Conservation (phyloP, 2,329 filamentous ascomycete genomes). For the Epichloe elymi region DNA sequence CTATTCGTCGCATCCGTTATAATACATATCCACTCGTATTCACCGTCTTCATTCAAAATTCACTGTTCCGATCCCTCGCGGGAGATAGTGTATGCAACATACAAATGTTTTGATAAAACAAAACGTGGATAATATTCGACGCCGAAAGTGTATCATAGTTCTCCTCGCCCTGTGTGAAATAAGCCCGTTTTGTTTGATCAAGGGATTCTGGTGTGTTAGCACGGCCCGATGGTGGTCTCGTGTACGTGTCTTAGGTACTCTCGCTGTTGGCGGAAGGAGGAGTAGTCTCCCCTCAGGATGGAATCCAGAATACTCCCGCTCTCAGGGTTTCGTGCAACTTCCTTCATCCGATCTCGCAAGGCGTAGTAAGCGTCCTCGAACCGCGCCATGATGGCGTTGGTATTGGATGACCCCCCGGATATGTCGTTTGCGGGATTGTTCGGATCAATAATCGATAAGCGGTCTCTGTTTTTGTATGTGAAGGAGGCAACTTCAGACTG, state of each 20-base stretch:
- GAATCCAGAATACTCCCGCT: slow-evolving; percentile 46
- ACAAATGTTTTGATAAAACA: background rate
- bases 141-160: background rate
- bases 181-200: background rate
- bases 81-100: background rate
- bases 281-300: slow-evolving; percentile 69
- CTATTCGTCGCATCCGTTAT: slow-evolving; percentile 5
- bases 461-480: slow-evolving; percentile 46
- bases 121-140: background rate
- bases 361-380: slow-evolving; percentile 53
- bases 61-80: slow-evolving; percentile 3
- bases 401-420: slow-evolving; percentile 78
- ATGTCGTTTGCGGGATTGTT: slow-evolving; percentile 82
- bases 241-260: slow-evolving; percentile 44
- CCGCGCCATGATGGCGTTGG: slow-evolving; percentile 48
- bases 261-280: slow-evolving; percentile 57
- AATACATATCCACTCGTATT: slow-evolving; percentile 4
- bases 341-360: slow-evolving; percentile 44
- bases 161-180: background rate
- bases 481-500: slow-evolving; percentile 32
- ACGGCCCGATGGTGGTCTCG: slow-evolving; percentile 23
- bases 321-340: slow-evolving; percentile 25
- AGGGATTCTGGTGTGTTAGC: slow-evolving; percentile 13
- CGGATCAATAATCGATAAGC: slow-evolving; percentile 83
- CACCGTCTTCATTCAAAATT: background rate